Conservation (phyloP, 805 yeast genomes). For the Metschnikowia amazonensis region DNA sequence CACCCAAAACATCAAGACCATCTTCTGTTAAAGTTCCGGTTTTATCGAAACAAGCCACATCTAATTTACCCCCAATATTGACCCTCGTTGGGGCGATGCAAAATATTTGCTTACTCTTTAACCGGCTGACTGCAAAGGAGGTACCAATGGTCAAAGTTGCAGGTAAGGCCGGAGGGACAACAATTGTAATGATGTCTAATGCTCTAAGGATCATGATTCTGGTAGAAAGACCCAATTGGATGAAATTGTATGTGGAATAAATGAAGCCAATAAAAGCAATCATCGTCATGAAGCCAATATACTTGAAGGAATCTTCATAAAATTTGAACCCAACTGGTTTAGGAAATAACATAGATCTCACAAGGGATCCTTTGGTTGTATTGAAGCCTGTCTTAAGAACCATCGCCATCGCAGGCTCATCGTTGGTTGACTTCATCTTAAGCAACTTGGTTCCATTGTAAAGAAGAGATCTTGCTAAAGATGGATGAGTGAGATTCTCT, state of each 20-base stretch:
- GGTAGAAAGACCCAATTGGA: conserved; percentile 67
- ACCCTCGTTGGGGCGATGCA: conserved; percentile 94
- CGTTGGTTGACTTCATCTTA: conserved; percentile 69
- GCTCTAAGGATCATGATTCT: conserved; percentile 80
- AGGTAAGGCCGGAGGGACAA: conserved; percentile 97
- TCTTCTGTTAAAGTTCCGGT: conserved; percentile 98
- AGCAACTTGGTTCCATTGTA: conserved; percentile 89
- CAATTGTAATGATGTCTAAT: conserved; percentile 89
- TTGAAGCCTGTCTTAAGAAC: conserved; percentile 88
- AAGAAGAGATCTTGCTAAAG: conserved; percentile 69
- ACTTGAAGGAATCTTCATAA: conserved; percentile 90
- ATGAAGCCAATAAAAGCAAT: conserved; percentile 84
- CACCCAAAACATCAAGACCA: conserved; percentile 80
- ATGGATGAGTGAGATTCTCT: conserved; percentile 58
- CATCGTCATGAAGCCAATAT: conserved; percentile 89
- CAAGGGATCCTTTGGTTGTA: conserved; percentile 91
- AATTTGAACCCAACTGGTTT: conserved; percentile 91
- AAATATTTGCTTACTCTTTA: conserved; percentile 63
- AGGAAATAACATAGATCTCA: conserved; percentile 95
- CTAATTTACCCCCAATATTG: conserved; percentile 93
- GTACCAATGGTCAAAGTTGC: conserved; percentile 97
- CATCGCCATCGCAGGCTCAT: conserved; percentile 80
- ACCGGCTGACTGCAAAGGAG: conserved; percentile 78
- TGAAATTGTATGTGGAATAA: conserved; percentile 77
- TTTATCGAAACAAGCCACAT: conserved; percentile 88